Conservation (phyloP, 2,329 filamentous ascomycete genomes). For the Microsporum ferrugineum region DNA sequence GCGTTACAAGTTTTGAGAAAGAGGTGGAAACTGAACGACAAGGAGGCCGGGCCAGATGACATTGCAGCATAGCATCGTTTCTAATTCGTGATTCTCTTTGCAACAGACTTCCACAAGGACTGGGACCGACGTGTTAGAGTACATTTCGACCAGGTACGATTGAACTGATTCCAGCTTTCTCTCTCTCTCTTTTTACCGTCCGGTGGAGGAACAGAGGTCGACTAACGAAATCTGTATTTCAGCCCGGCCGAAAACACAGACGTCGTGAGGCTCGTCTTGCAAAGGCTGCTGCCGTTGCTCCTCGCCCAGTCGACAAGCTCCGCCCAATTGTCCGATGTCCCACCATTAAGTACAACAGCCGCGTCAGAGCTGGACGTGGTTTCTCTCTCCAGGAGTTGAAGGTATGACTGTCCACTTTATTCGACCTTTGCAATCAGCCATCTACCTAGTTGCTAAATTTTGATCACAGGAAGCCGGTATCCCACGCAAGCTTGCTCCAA, state of each 20-base stretch:
- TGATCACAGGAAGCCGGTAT: constrained; percentile 73
- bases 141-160: constrained; percentile 97
- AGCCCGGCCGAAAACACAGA: constrained; percentile 94
- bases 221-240: constrained; percentile 18
- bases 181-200: constrained; percentile 22
- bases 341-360: constrained; percentile 98
- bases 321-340: constrained; percentile 95
- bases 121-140: constrained; percentile 98
- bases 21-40: background rate
- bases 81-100: constrained; percentile 20
- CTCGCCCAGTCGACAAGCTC: constrained; percentile 93
- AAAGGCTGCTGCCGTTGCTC: constrained; percentile 91
- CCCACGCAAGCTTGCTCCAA: constrained; percentile 83
- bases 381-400: constrained; percentile 97
- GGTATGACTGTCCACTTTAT: constrained; percentile 49
- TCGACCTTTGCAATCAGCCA: background rate
- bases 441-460: background rate
- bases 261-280: constrained; percentile 81
- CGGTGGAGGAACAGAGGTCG: constrained; percentile 9
- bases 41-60: background rate
- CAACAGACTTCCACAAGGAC: constrained; percentile 94
- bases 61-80: background rate
- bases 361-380: constrained; percentile 88
- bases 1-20: background rate
- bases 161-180: background rate